Evolutionary conservation across 1,284 basidiomycete genomes (phyloP), one percentile per base, ranked within the genome.

Genomic region (Irpex sp.): DNA sequence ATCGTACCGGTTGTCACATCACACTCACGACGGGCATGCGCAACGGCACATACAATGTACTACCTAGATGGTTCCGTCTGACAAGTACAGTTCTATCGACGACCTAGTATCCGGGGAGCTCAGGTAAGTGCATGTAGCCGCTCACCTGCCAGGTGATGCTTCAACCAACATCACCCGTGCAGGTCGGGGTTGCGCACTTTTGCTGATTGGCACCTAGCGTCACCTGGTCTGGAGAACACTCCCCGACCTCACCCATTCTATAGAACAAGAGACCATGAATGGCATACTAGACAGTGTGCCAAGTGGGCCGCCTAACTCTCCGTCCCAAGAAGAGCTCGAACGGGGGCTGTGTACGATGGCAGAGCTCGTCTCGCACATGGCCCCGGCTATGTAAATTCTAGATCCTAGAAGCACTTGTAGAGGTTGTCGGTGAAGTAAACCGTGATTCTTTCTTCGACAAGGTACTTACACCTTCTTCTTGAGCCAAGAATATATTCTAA

Each of bases 371-470:
- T 90, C 90, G 51, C 81, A 91, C 60, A 81, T 92, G 56, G 81
- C 85, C 66, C 91, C 93, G 71, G 80, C 86, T 48, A 88, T 93
- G 83, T 63, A 84, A 87, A 67, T 82, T 79, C 68, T 84, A 87
- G 73, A 85, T 91, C 58, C 84, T 90, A 37, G 83, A 82, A 14
- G 86, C 83, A 1, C 76, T 93, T n/a, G 78, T 80, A 23, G 80
- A 84, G n/a, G 81, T 83, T 0, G 73, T 93, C 19, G 91, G 90
- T 1, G 65, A 80, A 58, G 79, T 85, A 61, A 91, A 90, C 72
- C 82, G 87, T 5, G 84, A 85, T 23, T 86, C 85, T 72, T 93
- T 91, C 78, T 93, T 91, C 67, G 87, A 91, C 74, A 87, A 85
- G 77, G 87, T 86, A 62, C n/a, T 4, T 14, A 21, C 9, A 10